phyloP scores from a whole-genome alignment of 805 yeast genomes.

The Lachancea meyersii region DNA sequence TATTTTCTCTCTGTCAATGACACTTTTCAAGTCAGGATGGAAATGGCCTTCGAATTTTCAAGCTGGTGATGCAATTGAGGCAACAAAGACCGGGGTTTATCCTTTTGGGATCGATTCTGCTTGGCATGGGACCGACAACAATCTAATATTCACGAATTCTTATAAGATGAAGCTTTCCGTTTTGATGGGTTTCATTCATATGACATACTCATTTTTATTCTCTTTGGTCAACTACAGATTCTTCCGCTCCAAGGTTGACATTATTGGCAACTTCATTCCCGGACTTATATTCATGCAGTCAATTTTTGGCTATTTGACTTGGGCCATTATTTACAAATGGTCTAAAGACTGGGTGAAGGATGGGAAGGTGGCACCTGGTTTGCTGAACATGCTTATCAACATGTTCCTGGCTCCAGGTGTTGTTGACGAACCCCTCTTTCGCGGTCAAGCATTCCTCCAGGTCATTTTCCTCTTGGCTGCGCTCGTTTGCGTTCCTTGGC shows the following conservation, averaged over 20 bases:
- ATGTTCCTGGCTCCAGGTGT: slow-evolving; percentile 94
- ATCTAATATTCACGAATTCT: slow-evolving; percentile 83
- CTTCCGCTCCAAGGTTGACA: slow-evolving; percentile 68
- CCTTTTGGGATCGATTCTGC: slow-evolving; percentile 84
- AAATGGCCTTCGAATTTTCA: slow-evolving; percentile 75
- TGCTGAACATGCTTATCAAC: slow-evolving; percentile 87
- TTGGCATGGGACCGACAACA: slow-evolving; percentile 98
- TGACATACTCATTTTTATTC: slow-evolving; percentile 83
- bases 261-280: slow-evolving; percentile 89
- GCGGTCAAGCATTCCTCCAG: slow-evolving; percentile 76
- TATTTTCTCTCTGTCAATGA: slow-evolving; percentile 84
- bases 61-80: slow-evolving; percentile 64
- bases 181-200: slow-evolving; percentile 89
- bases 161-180: slow-evolving; percentile 96
- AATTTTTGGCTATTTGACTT: slow-evolving; percentile 85
- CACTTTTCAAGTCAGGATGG: slow-evolving; percentile 88
- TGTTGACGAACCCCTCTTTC: slow-evolving; percentile 71
- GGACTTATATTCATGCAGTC: slow-evolving; percentile 94
- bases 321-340: slow-evolving; percentile 92
- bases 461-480: slow-evolving; percentile 68
- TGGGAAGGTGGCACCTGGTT: slow-evolving; percentile 79
- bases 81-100: slow-evolving; percentile 62
- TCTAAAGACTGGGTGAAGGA: slow-evolving; percentile 80
- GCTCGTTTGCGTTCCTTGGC: slow-evolving; percentile 85
- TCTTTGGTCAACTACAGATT: slow-evolving; percentile 73